Evolutionary conservation across 371 early-diverging fungal species (phyloP), one percentile per base, ranked within the genome.

Genomic region (Catenaria anguillulae): DNA sequence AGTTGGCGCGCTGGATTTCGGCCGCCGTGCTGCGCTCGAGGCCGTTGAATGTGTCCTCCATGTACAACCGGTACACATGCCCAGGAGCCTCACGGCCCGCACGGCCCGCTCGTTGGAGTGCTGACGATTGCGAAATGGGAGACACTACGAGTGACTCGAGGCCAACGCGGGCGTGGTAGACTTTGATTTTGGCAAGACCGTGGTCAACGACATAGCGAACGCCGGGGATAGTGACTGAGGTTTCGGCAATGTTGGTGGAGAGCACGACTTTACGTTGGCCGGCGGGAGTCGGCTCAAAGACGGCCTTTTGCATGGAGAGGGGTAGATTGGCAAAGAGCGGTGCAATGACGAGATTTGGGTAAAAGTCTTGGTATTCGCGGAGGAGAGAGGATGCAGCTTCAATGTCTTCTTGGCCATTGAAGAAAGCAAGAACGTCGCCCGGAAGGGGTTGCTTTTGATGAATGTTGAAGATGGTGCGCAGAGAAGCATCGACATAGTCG

Each of bases 61-160:
- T 92, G 73, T 97, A 99, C 19, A 99, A 74, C 33, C 99, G 76
- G 77, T 90, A 99, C 65, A 95, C 88, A 42, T 70, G 63, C 2
- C 97, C 97, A 0, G 86, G 77, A 0, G 79, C 79, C 81, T 87
- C 91, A 69, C 99, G 81, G 40, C 99, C 99, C 31, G 98, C 98
- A 66, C 99, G 83, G 56, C 99, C 99, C 21, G 87, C 78, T 50
- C 99, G 77, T 75, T 99, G 99, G 65, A 89, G 77, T 3, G 99
- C 97, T 23, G 93, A 89, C 33, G 93, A 87, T 68, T 95, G 89
- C 33, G 93, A 90, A 33, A 97, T 88, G 23, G 91, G 91, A 58
- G 85, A 81, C 0, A 93, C 82, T 46, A 86, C 73, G 37, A 98
- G 75, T 12, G 88, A 83, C 68, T 97, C 97, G 46, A 92, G 24